phyloP scores from a whole-genome alignment of 192 early-diverging fungal genomes.

The Dissophora ornata region DNA sequence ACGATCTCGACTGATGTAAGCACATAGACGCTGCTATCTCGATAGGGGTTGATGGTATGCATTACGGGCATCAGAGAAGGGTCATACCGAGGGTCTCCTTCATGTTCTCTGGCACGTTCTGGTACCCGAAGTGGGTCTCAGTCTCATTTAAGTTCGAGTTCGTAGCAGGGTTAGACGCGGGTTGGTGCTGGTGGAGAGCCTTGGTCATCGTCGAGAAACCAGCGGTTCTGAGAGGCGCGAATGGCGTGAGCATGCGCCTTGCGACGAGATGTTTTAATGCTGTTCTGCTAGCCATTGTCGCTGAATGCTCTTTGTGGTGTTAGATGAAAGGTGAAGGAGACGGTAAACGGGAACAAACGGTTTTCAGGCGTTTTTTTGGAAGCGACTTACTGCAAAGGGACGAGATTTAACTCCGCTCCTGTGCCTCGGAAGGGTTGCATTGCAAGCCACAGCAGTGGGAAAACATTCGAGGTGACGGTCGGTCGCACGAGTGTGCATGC shows the following conservation, averaged over 20 bases:
- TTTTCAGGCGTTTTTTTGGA: too few species aligned
- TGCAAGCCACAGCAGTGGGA: too few species aligned
- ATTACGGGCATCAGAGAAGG: too few species aligned
- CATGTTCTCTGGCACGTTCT: constrained; percentile 82
- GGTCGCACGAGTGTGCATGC: too few species aligned
- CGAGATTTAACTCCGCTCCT: too few species aligned
- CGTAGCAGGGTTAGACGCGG: background rate
- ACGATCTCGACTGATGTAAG: too few species aligned
- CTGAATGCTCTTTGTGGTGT: constrained; percentile 6
- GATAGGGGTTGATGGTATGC: too few species aligned
- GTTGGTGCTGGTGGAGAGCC: constrained; percentile 31
- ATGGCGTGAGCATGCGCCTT: constrained; percentile 20
- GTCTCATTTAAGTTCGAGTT: constrained; percentile 4
- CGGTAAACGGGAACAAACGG: background rate
- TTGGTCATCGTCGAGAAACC: constrained; percentile 51
- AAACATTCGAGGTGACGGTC: too few species aligned
- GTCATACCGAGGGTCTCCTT: constrained; percentile 88
- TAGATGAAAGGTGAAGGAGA: background rate
- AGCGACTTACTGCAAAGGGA: too few species aligned
- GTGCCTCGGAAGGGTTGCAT: too few species aligned
- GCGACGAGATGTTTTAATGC: constrained; percentile 23
- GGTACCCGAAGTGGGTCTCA: constrained; percentile 95
- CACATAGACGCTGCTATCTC: too few species aligned
- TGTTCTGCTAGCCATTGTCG: constrained; percentile 44
- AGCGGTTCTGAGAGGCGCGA: constrained; percentile 22